Evolutionary conservation across 176 grass and related monocot genomes (phyloP), one percentile per base, ranked within the genome.

Genomic region (Pharus latifolius): DNA sequence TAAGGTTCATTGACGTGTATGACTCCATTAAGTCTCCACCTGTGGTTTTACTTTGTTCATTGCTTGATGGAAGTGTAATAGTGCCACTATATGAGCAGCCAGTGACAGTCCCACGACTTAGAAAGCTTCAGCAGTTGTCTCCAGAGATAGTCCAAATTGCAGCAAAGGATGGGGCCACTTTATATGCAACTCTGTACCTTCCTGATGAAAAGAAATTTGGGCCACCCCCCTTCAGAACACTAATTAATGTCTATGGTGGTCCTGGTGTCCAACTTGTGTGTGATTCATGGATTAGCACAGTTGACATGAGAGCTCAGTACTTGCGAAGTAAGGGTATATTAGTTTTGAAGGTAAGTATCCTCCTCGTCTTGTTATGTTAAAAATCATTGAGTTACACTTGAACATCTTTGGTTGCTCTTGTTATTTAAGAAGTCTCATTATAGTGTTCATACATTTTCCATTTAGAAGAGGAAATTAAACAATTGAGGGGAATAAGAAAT

Each of bases 291-390:
- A 81, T 94, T 30, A 88, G 82, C 78, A 99, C 90, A 65, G 96
- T 99, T 81, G 96, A 99, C 74, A 99, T 99, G 96, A 94, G 96
- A 82, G 90, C 96, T 49, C 96, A 99, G 50, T 99, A 79, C 56
- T 76, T 99, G 50, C 84, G 87, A 60, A 95, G 84, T 46, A 99
- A 95, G 83, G 90, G 96, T 45, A 77, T 99, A 58, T 86, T 95
- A 85, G 96, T 99, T 52, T 99, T 90, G 96, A 99, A 99, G 96
- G 96, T 99, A 99, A 78, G 48, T 32, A 64, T 38, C 9, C n/a
- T n/a, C n/a, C n/a, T n/a, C n/a, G n/a, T n/a, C n/a, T n/a, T n/a
- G n/a, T n/a, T n/a, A n/a, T n/a, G n/a, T n/a, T n/a, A n/a, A n/a
- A n/a, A n/a, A n/a, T n/a, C n/a, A n/a, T n/a, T n/a, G n/a, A n/a